A percentile compares a stretch with the other conserved stretches of the same genome.
phyloP scores from a whole-genome alignment of 73 alveolate genomes.

The Paramecium octaurelia region DNA sequence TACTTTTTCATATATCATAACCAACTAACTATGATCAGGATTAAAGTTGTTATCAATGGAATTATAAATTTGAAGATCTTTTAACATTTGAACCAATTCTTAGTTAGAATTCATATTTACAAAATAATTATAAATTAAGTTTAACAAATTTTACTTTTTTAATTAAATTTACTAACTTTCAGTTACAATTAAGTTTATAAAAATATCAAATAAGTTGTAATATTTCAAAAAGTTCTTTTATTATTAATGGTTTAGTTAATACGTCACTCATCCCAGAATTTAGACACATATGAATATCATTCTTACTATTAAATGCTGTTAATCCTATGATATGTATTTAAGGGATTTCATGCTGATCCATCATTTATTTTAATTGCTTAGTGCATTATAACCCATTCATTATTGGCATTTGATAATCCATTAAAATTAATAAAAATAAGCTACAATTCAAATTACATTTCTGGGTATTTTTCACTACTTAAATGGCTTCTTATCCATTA shows the following conservation, averaged over 20 bases:
- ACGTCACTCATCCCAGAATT: conserved; percentile 26
- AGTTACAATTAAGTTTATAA: not conserved
- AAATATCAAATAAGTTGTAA: not conserved
- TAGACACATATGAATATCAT: not conserved
- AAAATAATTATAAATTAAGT: not conserved
- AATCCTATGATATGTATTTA: not conserved
- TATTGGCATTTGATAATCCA: conserved; percentile 48
- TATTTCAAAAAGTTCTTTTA: not conserved
- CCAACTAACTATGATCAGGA: not conserved
- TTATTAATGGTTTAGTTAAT: not conserved
- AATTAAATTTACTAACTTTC: not conserved
- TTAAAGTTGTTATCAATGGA: not conserved
- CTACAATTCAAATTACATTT: not conserved
- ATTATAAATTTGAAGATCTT: conserved; percentile 1
- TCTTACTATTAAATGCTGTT: conserved; percentile 24
- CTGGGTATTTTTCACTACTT: not conserved
- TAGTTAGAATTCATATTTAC: not conserved
- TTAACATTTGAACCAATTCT: not conserved
- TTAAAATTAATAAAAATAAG: not conserved
- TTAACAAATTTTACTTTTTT: not conserved
- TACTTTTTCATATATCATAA: conserved; percentile 1
- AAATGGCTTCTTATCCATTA: not conserved
- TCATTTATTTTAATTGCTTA: not conserved
- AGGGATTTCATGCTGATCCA: not conserved
- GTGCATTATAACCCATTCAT: conserved; percentile 40